A percentile compares a stretch with the other conserved stretches of the same genome.
phyloP scores from a whole-genome alignment of 495 filamentous ascomycete species.

The Hypomontagnella monticulosa region DNA sequence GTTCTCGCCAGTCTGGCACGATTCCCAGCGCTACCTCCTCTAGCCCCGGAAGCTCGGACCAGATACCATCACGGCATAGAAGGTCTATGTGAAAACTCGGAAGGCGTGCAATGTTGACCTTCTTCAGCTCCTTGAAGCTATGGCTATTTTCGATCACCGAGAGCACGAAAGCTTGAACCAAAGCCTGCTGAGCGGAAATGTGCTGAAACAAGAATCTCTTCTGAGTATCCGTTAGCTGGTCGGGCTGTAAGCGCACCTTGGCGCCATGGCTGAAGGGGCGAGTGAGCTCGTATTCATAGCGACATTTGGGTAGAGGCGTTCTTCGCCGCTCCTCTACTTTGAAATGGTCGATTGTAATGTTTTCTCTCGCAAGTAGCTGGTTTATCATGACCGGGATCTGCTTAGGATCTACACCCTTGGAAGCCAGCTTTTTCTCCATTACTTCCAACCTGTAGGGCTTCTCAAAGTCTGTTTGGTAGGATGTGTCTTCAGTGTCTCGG shows the following conservation, averaged over 20 bases:
- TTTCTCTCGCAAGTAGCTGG: not conserved
- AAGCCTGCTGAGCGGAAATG: slow-evolving; percentile 66
- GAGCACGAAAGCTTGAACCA: slow-evolving; percentile 65
- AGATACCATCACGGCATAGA: slow-evolving; percentile 60
- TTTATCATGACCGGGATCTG: not conserved
- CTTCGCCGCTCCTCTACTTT: slow-evolving; percentile 4
- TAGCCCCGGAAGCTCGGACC: slow-evolving; percentile 58
- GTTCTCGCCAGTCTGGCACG: slow-evolving; percentile 64
- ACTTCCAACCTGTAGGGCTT: slow-evolving; percentile 16
- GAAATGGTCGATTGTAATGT: not conserved
- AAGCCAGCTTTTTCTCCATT: slow-evolving; percentile 38
- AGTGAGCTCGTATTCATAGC: not conserved
- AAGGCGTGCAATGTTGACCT: slow-evolving; percentile 62
- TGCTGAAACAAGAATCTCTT: slow-evolving; percentile 67
- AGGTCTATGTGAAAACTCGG: slow-evolving; percentile 57
- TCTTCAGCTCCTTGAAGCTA: slow-evolving; percentile 52
- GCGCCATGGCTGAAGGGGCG: not conserved
- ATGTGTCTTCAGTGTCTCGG: not conserved
- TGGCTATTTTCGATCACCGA: slow-evolving; percentile 59
- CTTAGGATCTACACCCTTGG: not conserved
- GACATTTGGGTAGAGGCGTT: not conserved
- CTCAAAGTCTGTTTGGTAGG: not conserved
- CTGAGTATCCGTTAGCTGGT: slow-evolving; percentile 58
- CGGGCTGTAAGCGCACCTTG: slow-evolving; percentile 26
- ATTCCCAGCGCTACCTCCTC: slow-evolving; percentile 56